Base-by-base conservation (phyloP, 441 rosid species). In the Syzygium malaccense region DNA sequence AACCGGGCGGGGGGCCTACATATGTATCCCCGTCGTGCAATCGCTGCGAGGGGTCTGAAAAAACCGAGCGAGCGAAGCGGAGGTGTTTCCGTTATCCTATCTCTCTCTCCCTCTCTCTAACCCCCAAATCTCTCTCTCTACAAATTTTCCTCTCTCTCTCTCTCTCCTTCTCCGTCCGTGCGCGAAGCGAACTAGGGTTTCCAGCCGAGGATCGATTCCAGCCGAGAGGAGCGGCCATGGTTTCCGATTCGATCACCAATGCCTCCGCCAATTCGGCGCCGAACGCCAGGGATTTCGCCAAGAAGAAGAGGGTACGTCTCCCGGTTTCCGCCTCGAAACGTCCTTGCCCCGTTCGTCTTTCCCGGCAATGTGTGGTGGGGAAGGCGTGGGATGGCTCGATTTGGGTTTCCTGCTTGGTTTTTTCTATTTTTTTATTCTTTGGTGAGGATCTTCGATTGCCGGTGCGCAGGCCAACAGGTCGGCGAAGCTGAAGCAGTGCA, bases 61-160 rank as follows among this genome's bases (percentile, higher is more conserved):
- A 78, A 85, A 75, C 83, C 83, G 89, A 86, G 86, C 92, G 94
- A 93, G 93, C 92, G 95, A 91, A 91, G 93, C 93, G 87, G 96
- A 93, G 93, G 93, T 92, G 96, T 95, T 95, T 94, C 95, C 94
- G 98, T 95, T 93, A 94, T 94, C 96, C 95, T 56, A 85, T 89
- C 48, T 87, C 87, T 90, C 89, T 93, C 89, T 89, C 48, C 86
- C 87, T 90, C 90, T 93, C 89, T 37, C 64, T 60, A 58, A 60
- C 66, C 87, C 90, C 87, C 88, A 60, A n/a, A n/a, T n/a, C n/a
- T 89, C 89, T 89, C 91, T 88, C 89, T 88, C 90, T 48, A 66
- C 55, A 79, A 88, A 85, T 88, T 88, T 75, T 87, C 88, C 45
- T 18, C 8, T 88, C 88, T 89, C 87, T 88, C 51, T 91, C 91